These are phyloP conservation scores for Coemansia asiatica DNA, from an alignment of 192 early-diverging fungal species.

Conservation along the genomic window DNA sequence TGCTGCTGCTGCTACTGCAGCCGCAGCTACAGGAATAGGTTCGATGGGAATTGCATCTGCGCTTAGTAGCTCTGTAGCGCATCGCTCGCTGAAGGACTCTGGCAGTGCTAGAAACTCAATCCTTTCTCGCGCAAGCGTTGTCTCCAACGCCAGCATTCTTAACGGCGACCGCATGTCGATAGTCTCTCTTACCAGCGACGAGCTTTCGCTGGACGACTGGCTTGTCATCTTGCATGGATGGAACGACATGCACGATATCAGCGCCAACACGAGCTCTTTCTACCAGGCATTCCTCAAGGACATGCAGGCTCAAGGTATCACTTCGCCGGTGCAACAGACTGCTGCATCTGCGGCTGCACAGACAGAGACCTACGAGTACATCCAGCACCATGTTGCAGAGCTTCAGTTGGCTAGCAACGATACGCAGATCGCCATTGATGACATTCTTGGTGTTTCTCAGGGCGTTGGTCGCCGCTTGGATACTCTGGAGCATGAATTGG, in stretches of 20 bases:
- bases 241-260: conserved; percentile 43
- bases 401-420: conserved; percentile 29
- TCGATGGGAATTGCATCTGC: background rate
- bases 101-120: conserved; percentile 5
- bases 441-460: conserved; percentile 47
- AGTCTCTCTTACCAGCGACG: conserved; percentile 11
- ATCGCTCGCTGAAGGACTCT: conserved; percentile 37
- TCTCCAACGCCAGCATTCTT: conserved; percentile 11
- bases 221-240: conserved; percentile 47
- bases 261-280: conserved; percentile 23
- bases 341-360: conserved; percentile 1
- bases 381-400: conserved; percentile 29
- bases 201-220: conserved; percentile 53
- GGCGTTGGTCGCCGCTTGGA: conserved; percentile 52
- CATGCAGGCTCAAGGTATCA: conserved; percentile 10
- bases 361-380: conserved; percentile 22
- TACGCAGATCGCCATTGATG: conserved; percentile 43
- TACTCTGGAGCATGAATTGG: conserved; percentile 48
- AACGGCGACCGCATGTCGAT: conserved; percentile 16
- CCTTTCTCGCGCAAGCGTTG: conserved; percentile 7
- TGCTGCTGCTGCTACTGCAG: conserved; percentile 2
- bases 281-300: conserved; percentile 49
- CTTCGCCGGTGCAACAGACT: background rate
- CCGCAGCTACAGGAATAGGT: background rate
- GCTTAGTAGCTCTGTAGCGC: conserved; percentile 16